Conservation (phyloP, 306 rosid species). For the Oemleria cerasiformis region DNA sequence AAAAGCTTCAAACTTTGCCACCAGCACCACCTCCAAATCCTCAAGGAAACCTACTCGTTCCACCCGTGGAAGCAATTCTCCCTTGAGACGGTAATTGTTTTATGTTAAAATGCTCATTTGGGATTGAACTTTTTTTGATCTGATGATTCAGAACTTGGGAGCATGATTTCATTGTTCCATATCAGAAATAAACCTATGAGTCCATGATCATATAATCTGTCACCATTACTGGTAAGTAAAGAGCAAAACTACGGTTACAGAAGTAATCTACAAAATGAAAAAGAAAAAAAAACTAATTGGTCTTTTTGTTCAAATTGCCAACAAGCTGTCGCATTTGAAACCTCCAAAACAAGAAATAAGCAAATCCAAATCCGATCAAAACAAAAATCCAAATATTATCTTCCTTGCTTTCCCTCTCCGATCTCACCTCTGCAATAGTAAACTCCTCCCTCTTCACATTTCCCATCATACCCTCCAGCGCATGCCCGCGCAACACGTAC, state of each 20-base stretch:
- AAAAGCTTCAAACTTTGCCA: not conserved
- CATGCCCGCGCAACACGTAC: slow-evolving; percentile 62
- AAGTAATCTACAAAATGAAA: not conserved
- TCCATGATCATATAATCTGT: not conserved
- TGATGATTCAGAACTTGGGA: not conserved
- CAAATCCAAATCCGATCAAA: slow-evolving; percentile 66
- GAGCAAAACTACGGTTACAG: not conserved
- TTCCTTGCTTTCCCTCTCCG: slow-evolving; percentile 42
- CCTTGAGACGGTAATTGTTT: slow-evolving; percentile 16
- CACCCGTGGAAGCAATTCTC: slow-evolving; percentile 17
- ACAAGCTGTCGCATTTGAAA: slow-evolving; percentile 65
- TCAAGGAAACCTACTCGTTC: not conserved
- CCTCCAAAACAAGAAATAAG: slow-evolving; percentile 72
- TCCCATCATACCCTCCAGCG: slow-evolving; percentile 46
- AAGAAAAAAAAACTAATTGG: slow-evolving; percentile 17
- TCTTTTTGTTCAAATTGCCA: slow-evolving; percentile 55
- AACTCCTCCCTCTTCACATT: slow-evolving; percentile 49
- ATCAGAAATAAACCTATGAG: not conserved
- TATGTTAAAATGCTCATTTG: not conserved
- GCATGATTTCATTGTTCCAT: not conserved
- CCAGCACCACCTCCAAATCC: slow-evolving; percentile 4
- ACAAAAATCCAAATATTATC: slow-evolving; percentile 59
- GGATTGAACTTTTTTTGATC: not conserved
- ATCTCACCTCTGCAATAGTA: slow-evolving; percentile 53
- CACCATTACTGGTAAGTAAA: not conserved